Conservation (phyloP, 176 grass and related monocot species). For the Elaeis guineensis region DNA sequence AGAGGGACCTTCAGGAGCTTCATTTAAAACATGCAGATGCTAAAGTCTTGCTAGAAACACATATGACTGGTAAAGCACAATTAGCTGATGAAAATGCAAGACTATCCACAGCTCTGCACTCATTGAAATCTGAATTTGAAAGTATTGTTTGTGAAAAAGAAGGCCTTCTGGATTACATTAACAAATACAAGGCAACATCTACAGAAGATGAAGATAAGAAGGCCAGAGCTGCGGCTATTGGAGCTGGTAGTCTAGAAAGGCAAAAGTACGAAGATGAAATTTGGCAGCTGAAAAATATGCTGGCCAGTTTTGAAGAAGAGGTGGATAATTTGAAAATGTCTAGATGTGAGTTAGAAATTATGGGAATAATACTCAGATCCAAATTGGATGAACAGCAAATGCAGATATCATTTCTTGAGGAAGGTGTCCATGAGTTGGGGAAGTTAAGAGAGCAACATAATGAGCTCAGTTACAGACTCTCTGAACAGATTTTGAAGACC, state of each 20-base stretch:
- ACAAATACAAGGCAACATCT: conserved; percentile 23
- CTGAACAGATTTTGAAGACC: conserved; percentile 79
- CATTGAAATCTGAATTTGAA: conserved; percentile 28
- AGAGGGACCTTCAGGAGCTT: conserved; percentile 47
- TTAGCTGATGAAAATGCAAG: conserved; percentile 41
- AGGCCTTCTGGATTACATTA: conserved; percentile 26
- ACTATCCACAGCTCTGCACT: conserved; percentile 33
- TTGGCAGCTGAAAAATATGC: conserved; percentile 39
- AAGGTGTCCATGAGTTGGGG: conserved; percentile 39
- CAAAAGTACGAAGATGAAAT: conserved; percentile 53
- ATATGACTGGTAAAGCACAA: conserved; percentile 34
- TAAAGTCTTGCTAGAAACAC: conserved; percentile 21
- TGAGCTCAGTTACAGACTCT: conserved; percentile 64
- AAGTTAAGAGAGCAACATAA: conserved; percentile 66
- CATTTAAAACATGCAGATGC: conserved; percentile 29
- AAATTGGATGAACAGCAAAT: conserved; percentile 73
- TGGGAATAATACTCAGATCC: conserved; percentile 61
- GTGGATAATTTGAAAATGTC: conserved; percentile 43
- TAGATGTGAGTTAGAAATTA: conserved; percentile 61
- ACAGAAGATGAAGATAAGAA: conserved; percentile 26
- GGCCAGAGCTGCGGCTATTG: conserved; percentile 27
- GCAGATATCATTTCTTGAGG: conserved; percentile 40
- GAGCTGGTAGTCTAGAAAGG: conserved; percentile 14
- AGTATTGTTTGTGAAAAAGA: conserved; percentile 42
- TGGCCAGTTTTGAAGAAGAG: conserved; percentile 45